Evolutionary conservation across 2,329 filamentous ascomycete genomes (phyloP).

Genomic region (Capronia coronata): DNA sequence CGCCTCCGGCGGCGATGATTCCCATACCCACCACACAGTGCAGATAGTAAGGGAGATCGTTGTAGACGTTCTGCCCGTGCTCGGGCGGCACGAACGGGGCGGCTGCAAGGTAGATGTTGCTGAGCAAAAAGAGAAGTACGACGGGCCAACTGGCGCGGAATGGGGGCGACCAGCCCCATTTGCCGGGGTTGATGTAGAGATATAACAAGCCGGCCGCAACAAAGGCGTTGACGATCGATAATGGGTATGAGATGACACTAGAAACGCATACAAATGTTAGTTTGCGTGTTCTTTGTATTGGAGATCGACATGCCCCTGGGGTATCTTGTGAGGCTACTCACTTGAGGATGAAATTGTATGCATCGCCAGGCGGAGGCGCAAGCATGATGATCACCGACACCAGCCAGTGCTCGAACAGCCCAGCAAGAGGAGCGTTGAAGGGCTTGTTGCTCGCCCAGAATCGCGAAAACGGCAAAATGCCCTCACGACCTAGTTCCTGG

Average conservation of each 20-base stretch:
- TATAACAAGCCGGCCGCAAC: conserved; percentile 44
- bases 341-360: conserved; percentile 56
- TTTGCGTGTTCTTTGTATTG: too few relatives aligned
- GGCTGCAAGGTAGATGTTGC: conserved; percentile 48
- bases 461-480: conserved; percentile 48
- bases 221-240: conserved; percentile 32
- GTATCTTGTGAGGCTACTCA: conserved; percentile 30
- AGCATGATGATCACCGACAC: conserved; percentile 60
- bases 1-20: conserved; percentile 45
- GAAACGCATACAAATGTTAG: conserved; percentile 27
- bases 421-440: conserved; percentile 33
- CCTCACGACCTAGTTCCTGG: conserved; percentile 62
- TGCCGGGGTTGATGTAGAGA: conserved; percentile 40
- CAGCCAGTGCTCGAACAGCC: conserved; percentile 57
- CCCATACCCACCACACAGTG: conserved; percentile 49
- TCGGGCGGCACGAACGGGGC: conserved; percentile 48
- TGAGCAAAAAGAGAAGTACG: conserved; percentile 47
- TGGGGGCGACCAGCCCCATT: conserved; percentile 41
- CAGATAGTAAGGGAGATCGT: conserved; percentile 48
- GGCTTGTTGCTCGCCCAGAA: conserved; percentile 8
- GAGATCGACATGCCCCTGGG: too few relatives aligned
- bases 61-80: conserved; percentile 46
- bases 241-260: conserved; percentile 36
- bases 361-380: conserved; percentile 60
- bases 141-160: conserved; percentile 47